phyloP scores from a whole-genome alignment of 768 basidiomycete genomes.

The Suillus placidus region DNA sequence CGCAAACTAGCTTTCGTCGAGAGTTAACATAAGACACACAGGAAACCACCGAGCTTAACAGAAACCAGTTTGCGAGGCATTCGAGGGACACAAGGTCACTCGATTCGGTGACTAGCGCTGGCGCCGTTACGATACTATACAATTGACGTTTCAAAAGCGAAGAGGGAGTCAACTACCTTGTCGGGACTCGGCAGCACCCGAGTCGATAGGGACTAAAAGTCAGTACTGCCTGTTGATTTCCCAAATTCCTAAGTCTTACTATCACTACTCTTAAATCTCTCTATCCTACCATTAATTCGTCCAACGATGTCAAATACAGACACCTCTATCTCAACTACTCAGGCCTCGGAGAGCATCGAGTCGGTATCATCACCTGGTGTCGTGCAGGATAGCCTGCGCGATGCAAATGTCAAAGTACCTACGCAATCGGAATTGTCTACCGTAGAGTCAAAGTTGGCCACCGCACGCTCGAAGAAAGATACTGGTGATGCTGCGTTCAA shows the following conservation, averaged over 20 bases:
- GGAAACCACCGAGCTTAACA: no score
- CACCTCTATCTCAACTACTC: background rate
- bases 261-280: background rate
- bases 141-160: no score
- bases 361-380: conserved; percentile 7
- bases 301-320: background rate
- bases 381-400: conserved; percentile 11
- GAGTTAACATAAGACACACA: no score
- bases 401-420: conserved; percentile 22
- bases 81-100: no score
- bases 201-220: background rate
- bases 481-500: conserved; percentile 71
- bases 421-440: conserved; percentile 29
- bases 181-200: background rate
- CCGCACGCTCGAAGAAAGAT: conserved; percentile 69
- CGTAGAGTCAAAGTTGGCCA: conserved; percentile 53
- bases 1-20: no score
- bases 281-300: background rate
- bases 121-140: no score
- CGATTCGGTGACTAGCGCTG: no score
- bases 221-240: background rate
- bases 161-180: background rate
- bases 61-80: no score
- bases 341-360: conserved; percentile 2
- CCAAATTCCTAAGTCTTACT: background rate